Base-by-base conservation (phyloP, 352 stramenopile genomes). In the Bremia lactucae region DNA sequence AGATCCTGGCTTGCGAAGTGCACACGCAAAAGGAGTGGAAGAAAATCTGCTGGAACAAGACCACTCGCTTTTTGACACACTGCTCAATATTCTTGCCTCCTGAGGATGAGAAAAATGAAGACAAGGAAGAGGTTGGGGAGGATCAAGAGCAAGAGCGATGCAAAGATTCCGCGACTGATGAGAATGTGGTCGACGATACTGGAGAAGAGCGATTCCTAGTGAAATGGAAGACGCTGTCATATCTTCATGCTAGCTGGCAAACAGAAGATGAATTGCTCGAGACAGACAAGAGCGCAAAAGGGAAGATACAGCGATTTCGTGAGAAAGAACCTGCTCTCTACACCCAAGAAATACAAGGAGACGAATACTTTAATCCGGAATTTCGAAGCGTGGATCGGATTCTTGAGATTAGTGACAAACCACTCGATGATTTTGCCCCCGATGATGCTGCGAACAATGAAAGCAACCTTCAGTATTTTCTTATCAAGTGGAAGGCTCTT, bases 401-500 rank as follows among this genome's bases (percentile, higher is more conserved):
- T 48, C 63, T 96, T 43, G 83, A 84, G 18, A 87, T 93, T 42
- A 69, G 83, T 15, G 73, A 92, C 46, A 72, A 56, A 22, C 75
- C 73, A 3, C 73, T 69, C 2, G 73, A 92, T 58, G 71, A 77
- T 14, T 85, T 87, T 59, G 57, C 48, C 15, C 58, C 69, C 2
- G 59, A 71, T 22, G 65, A 83, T 40, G 56, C 31, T 35, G 22
- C n/a, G 4, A 31, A 40, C 15, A 62, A 66, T n/a, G 63, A 72
- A 15, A 52, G 45, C 4, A 61, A 77, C 24, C 56, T 71, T 41
- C 85, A 84, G 43, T 97, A 98, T 59, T 98, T 98, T 52, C 70
- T 98, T 6, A 85, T 99, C 24, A 99, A 99, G 64, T 99, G 97
- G 97, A 96, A 96, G 39, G 92, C 88, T 14, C 66, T 98, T 21